Base-by-base conservation (phyloP, 2,329 filamentous ascomycete species). In the Nothophaeocryptopus gaeumannii region DNA sequence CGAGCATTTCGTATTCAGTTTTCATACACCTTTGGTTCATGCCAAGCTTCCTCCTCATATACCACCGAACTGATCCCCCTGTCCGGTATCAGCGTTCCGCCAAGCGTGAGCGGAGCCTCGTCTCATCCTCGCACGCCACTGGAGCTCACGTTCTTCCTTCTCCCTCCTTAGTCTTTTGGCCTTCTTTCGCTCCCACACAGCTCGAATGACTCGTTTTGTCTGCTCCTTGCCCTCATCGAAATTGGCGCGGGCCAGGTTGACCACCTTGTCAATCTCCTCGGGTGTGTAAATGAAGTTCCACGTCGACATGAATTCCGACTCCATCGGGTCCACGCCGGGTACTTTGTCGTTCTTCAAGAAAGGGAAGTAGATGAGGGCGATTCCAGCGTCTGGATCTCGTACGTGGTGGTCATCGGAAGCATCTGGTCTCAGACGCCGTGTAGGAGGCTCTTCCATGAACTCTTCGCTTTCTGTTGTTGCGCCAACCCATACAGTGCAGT, bases 241-340 rank as follows among this genome's bases (percentile, higher is more conserved):
- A 69, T 99, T 99, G 9, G 89, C 89, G 47, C 83, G 79, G 1
- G 93, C 91, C 26, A 99, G 78, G 5, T 80, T 78, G 2, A 96
- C 86, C 0, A 95, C 89, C 20, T 82, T 81, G 60, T 97, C 91
- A 45, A 99, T 84, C 68, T 99, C 86, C 50, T 93, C 85, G 0
- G 90, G 85, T 2, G 88, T 95, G 69, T 97, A 99, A 29, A 96
- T 84, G 67, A 97, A 97, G 67, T 99, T 99, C 93, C 93, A 99
- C 0, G 93, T 99, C 59, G 84, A 89, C 75, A 97, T 83, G 70
- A 90, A 97, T 53, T 96, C 89, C 45, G 82, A 87, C 2, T 80
- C 81, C 16, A 84, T 83, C 0, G 93, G 93, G 59, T 96, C 86
- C n/a, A 97, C 85, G 37, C 82, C 87, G 0, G 84, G 80, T 0